These are phyloP conservation scores for Atalantia buxifolia DNA, from an alignment of 345 rosid species.

Conservation along the genomic window DNA sequence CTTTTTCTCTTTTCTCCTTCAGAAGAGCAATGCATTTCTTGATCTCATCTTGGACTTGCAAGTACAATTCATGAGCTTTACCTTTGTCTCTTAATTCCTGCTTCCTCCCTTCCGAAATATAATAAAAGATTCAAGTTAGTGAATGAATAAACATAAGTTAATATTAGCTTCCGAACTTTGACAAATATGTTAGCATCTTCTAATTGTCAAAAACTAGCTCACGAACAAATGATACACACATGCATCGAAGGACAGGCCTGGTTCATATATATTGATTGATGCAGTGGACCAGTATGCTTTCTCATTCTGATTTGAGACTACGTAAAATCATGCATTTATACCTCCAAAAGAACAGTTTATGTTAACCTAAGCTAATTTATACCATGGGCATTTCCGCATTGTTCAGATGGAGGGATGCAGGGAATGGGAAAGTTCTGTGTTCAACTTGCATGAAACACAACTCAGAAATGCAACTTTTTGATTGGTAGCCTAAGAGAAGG, in stretches of 20 bases:
- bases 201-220: too few species aligned
- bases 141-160: neutral
- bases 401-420: neutral
- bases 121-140: neutral
- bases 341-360: neutral
- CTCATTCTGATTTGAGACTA: neutral
- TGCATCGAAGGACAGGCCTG: too few species aligned
- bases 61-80: slow-evolving; percentile 56
- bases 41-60: slow-evolving; percentile 61
- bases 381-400: neutral
- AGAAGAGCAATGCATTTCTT: slow-evolving; percentile 49
- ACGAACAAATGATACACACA: too few species aligned
- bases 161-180: neutral
- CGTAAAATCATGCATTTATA: neutral
- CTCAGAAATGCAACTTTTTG: neutral
- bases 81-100: slow-evolving; percentile 46
- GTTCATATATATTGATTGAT: neutral
- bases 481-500: neutral
- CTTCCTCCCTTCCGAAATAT: slow-evolving; percentile 37
- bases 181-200: neutral
- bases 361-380: neutral
- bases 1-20: slow-evolving; percentile 59
- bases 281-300: neutral
- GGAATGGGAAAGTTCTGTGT: neutral
- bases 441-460: neutral